phyloP scores from a whole-genome alignment of 805 yeast species.

The Helenozyma rhizophorensis region DNA sequence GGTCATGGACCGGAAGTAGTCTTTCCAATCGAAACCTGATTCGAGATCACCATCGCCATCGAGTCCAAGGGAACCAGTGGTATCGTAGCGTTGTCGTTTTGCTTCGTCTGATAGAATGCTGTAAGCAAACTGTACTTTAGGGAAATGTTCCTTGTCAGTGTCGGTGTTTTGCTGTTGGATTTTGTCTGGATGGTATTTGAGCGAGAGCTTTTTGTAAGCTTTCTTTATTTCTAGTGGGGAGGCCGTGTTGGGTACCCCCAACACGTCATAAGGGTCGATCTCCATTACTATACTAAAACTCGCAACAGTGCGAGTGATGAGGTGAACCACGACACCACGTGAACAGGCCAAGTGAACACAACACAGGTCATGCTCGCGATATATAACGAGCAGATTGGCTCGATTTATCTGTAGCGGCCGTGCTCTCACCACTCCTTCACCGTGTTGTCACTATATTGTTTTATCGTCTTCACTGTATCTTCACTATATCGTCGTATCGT shows the following conservation, averaged over 20 bases:
- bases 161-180: slow-evolving; percentile 20
- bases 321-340: no score
- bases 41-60: slow-evolving; percentile 33
- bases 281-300: no score
- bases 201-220: slow-evolving; percentile 30
- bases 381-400: no score
- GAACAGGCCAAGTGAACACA: no score
- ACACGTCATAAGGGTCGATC: slow-evolving; percentile 57
- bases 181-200: slow-evolving; percentile 27
- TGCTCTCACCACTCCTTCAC: no score
- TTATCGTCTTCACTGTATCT: no score
- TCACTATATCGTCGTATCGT: no score
- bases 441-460: no score
- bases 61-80: slow-evolving; percentile 56
- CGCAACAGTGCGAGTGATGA: no score
- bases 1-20: slow-evolving; percentile 45
- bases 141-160: slow-evolving; percentile 39
- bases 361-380: no score
- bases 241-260: slow-evolving; percentile 38
- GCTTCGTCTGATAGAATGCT: slow-evolving; percentile 57
- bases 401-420: no score
- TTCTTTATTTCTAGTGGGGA: slow-evolving; percentile 57
- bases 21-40: slow-evolving; percentile 52
- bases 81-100: slow-evolving; percentile 57
- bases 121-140: slow-evolving; percentile 72